phyloP scores from a whole-genome alignment of 495 filamentous ascomycete species.

The Penicillium tannophilum region DNA sequence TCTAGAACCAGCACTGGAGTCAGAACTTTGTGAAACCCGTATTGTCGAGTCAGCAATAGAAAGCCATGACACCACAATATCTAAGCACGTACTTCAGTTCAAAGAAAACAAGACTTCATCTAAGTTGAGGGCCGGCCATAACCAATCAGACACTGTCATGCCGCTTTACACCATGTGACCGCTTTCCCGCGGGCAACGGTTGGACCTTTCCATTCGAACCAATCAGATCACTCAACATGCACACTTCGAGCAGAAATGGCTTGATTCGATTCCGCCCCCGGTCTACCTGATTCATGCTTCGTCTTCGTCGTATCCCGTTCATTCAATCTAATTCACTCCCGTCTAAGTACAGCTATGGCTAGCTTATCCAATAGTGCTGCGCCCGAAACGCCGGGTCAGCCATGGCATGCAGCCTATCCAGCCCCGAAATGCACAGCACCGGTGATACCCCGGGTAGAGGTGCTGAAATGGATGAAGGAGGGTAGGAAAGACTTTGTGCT shows the following conservation, averaged over 20 bases:
- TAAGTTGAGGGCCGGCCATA: not conserved
- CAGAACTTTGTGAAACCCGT: too few relatives aligned
- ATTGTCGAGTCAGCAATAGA: not conserved
- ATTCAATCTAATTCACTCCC: not conserved
- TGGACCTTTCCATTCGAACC: not conserved
- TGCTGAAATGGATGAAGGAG: slow-evolving; percentile 42
- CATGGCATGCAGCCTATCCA: slow-evolving; percentile 52
- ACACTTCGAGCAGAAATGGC: not conserved
- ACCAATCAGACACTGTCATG: not conserved
- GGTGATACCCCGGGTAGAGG: slow-evolving; percentile 37
- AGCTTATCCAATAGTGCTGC: slow-evolving; percentile 1
- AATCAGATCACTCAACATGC: not conserved
- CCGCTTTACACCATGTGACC: slow-evolving; percentile 3
- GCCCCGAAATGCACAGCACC: slow-evolving; percentile 31
- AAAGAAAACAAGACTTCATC: not conserved
- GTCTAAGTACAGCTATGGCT: not conserved
- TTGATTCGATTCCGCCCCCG: too few relatives aligned
- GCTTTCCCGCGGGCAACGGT: not conserved
- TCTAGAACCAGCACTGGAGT: too few relatives aligned
- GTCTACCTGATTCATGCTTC: too few relatives aligned
- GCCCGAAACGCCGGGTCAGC: slow-evolving; percentile 15
- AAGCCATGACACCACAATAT: not conserved
- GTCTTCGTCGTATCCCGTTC: too few relatives aligned
- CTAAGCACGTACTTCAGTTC: not conserved
- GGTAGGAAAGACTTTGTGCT: slow-evolving; percentile 58